Evolutionary conservation across 495 filamentous ascomycete genomes (phyloP), one percentile per base, ranked within the genome.

Genomic region (Penicillium flavigenum): DNA sequence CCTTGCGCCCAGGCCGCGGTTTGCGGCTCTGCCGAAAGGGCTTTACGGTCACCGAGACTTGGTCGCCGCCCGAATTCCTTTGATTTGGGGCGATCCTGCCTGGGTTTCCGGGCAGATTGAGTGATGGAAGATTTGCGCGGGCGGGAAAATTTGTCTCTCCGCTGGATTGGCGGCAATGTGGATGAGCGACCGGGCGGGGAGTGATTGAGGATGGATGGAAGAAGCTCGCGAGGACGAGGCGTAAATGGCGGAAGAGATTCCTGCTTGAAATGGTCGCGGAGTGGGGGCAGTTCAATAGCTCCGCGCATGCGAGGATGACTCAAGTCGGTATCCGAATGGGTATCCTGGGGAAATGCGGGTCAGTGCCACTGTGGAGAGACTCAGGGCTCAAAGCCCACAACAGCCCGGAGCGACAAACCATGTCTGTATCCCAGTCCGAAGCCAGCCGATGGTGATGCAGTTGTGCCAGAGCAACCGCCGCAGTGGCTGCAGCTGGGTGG

Each of bases 171-270:
- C 44, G 92, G 91, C 12, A 95, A 79, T 2, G 91, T 95, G 2
- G 90, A 90, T 7, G 90, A 93, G 52, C 91, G 89, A 62, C 88
- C 89, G 26, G 92, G 89, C 1, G 92, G 91, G 3, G 91, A 95
- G 47, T 83, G 83, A 48, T 83, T 83, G 51, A 96, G 77, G 44
- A 93, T 88, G 12, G 89, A 94, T 0, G 91, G 90, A 14, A 96
- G 81, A 47, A 94, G 80, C 56, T 90, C 88, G 64, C 87, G 81
- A 47, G 87, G 83, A 56, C 80, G 76, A 34, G 79, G 74, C 29
- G 83, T 73, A 45, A 87, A 81, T 3, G 83, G 77, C 16, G 85
- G 83, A 57, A 86, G 83, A 1, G 84, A 81, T 57, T 88, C 86
- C 66, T 86, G 88, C 38, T 86, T 88, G 56, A 88, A 82, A 50